Conservation (phyloP, 768 basidiomycete genomes). For the Gelatoporia subvermispora region DNA sequence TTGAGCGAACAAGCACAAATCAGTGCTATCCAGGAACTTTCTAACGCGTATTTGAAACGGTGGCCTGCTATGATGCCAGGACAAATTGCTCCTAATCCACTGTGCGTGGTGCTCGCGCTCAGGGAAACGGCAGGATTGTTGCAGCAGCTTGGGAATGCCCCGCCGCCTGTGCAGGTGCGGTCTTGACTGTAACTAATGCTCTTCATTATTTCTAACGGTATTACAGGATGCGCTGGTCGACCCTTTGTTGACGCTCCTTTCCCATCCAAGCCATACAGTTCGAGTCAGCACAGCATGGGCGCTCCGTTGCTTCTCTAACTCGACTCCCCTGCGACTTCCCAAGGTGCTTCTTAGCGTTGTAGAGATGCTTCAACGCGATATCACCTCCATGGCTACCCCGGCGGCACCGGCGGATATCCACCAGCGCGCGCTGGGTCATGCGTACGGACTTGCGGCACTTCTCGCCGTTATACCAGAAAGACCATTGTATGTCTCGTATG, state of each 20-base stretch:
- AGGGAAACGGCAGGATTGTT: slow-evolving; percentile 83
- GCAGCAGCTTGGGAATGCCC: slow-evolving; percentile 88
- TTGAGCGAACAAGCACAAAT: slow-evolving; percentile 94
- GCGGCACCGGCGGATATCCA: slow-evolving; percentile 67
- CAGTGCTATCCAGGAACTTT: slow-evolving; percentile 80
- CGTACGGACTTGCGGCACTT: slow-evolving; percentile 85
- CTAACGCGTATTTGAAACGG: slow-evolving; percentile 75
- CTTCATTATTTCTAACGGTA: background rate
- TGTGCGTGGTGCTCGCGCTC: slow-evolving; percentile 68
- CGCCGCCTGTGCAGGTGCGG: slow-evolving; percentile 76
- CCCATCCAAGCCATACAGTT: slow-evolving; percentile 85
- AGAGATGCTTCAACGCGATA: slow-evolving; percentile 81
- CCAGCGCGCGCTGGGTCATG: slow-evolving; percentile 74
- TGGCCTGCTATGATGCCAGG: slow-evolving; percentile 95
- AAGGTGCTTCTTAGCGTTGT: slow-evolving; percentile 72
- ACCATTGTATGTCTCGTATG: slow-evolving; percentile 92
- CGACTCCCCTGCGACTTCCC: slow-evolving; percentile 80
- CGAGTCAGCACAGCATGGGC: slow-evolving; percentile 85
- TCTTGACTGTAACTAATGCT: background rate
- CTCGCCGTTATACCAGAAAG: slow-evolving; percentile 82
- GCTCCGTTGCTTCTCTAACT: slow-evolving; percentile 85
- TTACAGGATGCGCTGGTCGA: slow-evolving; percentile 72
- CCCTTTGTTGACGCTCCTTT: slow-evolving; percentile 77
- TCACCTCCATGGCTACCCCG: slow-evolving; percentile 67
- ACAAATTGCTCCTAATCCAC: slow-evolving; percentile 60